Base-by-base conservation (phyloP, 2,329 filamentous ascomycete genomes). In the Colletotrichum cordylinicola region DNA sequence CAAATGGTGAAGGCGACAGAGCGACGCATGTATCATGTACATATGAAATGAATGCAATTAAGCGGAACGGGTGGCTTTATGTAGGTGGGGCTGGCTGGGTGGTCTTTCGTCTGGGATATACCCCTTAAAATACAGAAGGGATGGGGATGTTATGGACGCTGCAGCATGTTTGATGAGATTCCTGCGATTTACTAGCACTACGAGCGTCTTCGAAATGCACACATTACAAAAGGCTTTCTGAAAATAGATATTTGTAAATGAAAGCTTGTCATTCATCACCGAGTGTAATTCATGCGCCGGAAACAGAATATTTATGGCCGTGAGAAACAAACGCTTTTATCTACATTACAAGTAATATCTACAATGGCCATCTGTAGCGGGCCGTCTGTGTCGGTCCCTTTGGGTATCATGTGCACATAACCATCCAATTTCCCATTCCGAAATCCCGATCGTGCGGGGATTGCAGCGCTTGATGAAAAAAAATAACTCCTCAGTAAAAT, bases 351-450 rank as follows among this genome's bases (percentile, higher is more conserved):
- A 74, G 5, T 65, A 68, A 33, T 74, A 76, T 74, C 58, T 70
- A 76, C 67, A 69, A 72, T 75, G 67, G 62, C 68, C 75, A 37
- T 64, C 5, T 72, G 58, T 72, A 75, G 68, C 21, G 67, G 67
- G 67, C 64, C 68, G 64, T 61, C 75, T 77, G 56, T 77, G 58
- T 77, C 74, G 64, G 69, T 72, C 64, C 70, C 61, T 76, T 52
- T 18, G 78, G 79, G 79, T 80, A 81, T 81, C 80, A 80, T 78
- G 73, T 78, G 74, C 79, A 75, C 78, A 69, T 76, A 75, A 70
- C 43, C 48, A 76, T 73, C 73, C 68, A 76, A 70, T 66, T 69
- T 73, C 67, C 62, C 67, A 39, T 72, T 56, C 79, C 80, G 1
- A 39, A 55, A 66, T 55, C 67, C 31, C 21, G 48, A 71, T 37